Evolutionary conservation across 306 rosid genomes (phyloP).

Genomic region (Fagus crenata): DNA sequence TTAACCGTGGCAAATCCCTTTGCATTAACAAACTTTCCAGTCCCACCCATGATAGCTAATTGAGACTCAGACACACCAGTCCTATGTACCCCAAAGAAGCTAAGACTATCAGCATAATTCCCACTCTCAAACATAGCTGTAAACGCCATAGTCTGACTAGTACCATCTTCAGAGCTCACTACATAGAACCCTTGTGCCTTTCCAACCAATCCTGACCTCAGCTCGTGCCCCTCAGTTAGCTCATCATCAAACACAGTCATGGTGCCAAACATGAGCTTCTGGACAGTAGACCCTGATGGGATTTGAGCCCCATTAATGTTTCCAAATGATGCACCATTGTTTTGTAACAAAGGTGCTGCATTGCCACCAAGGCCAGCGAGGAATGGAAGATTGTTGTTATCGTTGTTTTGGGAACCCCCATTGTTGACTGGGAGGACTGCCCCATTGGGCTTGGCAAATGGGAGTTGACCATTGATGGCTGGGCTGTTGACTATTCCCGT

Average conservation of each 20-base stretch:
- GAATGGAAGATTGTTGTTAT: conserved; percentile 21
- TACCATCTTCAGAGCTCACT: conserved; percentile 25
- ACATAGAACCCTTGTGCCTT: conserved; percentile 26
- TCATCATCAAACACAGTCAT: conserved; percentile 22
- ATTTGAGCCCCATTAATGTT: conserved; percentile 15
- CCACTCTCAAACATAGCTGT: conserved; percentile 24
- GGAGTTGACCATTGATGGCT: conserved; percentile 6
- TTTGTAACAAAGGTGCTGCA: conserved; percentile 7
- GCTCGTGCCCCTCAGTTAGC: conserved; percentile 12
- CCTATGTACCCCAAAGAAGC: conserved; percentile 21
- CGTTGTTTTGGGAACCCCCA: conserved; percentile 1
- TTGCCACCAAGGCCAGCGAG: conserved; percentile 23
- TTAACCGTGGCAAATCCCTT: conserved; percentile 14
- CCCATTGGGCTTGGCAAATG: conserved; percentile 27
- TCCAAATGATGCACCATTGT: conserved; percentile 6
- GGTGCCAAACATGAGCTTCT: conserved; percentile 19
- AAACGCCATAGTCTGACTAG: conserved; percentile 14
- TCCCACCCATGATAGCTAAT: conserved; percentile 25
- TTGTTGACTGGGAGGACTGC: conserved; percentile 9
- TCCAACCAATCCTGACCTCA: conserved; percentile 17
- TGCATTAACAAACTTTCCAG: conserved; percentile 22
- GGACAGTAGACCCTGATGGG: background rate
- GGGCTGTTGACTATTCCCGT: conserved; percentile 22
- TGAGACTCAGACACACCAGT: conserved; percentile 13
- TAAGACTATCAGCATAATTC: background rate